A percentile compares a stretch with the other conserved stretches of the same genome.
These are phyloP conservation scores for Haberlea rhodopensis DNA, from an alignment of 257 asterid genomes.

Conservation along the genomic window DNA sequence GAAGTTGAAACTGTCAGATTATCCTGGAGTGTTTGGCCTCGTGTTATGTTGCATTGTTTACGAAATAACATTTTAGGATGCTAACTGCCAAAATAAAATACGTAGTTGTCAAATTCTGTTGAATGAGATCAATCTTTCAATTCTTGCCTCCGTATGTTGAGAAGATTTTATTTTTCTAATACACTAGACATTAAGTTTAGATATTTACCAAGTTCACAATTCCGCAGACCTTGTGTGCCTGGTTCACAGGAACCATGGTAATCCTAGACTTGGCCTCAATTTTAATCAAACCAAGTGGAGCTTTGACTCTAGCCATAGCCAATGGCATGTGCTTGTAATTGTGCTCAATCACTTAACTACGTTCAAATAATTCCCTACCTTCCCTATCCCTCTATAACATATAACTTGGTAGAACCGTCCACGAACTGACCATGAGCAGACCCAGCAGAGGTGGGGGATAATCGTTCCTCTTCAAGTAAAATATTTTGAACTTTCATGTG, in stretches of 20 bases:
- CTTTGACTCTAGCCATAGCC: not conserved
- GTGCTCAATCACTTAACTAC: not conserved
- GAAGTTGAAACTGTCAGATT: not conserved
- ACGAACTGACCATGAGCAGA: not conserved
- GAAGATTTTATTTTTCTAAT: not conserved
- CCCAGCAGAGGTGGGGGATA: not conserved
- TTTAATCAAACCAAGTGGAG: slow-evolving; percentile 3
- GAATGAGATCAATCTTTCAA: not conserved
- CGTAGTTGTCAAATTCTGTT: slow-evolving; percentile 1
- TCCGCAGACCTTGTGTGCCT: not conserved
- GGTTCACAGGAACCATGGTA: not conserved
- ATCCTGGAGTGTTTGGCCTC: no score
- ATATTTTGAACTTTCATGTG: not conserved
- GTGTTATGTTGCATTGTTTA: slow-evolving; percentile 6
- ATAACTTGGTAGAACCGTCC: not conserved
- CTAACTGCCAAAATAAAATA: slow-evolving; percentile 1
- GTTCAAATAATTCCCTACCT: not conserved
- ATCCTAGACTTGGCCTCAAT: not conserved
- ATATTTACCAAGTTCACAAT: not conserved
- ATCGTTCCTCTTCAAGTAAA: not conserved
- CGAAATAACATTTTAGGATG: slow-evolving; percentile 2
- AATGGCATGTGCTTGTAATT: not conserved
- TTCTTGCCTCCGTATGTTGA: not conserved
- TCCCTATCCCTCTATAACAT: not conserved
- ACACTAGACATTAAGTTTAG: not conserved